Conservation (phyloP, 352 stramenopile genomes). For the Phytophthora sojae region DNA sequence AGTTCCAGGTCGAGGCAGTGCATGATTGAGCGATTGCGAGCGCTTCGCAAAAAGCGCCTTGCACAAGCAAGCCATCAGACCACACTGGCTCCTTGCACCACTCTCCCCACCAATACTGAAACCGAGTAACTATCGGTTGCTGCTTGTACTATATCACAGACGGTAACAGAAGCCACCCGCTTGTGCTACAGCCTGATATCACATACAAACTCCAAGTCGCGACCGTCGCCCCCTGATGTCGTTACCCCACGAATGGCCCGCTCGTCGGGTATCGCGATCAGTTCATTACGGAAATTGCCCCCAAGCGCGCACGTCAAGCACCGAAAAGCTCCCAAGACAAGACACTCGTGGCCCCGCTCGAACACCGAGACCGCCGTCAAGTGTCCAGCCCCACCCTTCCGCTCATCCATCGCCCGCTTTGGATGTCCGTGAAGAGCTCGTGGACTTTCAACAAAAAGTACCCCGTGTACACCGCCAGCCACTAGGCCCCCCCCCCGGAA, state of each 20-base stretch:
- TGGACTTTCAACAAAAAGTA: conserved; percentile 91
- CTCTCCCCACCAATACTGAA: conserved; percentile 5
- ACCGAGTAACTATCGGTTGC: conserved; percentile 8
- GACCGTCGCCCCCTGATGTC: conserved; percentile 6
- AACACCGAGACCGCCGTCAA: conserved; percentile 23
- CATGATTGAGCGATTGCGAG: not conserved
- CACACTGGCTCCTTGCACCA: conserved; percentile 24
- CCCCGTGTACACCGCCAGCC: conserved; percentile 69
- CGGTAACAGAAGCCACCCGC: not conserved
- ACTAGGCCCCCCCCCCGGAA: conserved; percentile 48
- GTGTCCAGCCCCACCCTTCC: conserved; percentile 20
- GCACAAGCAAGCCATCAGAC: not conserved
- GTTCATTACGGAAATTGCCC: conserved; percentile 68
- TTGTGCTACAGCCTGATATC: conserved; percentile 11
- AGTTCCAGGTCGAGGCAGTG: not conserved
- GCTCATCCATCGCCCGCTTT: conserved; percentile 39
- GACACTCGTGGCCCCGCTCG: conserved; percentile 12
- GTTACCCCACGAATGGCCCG: conserved; percentile 10
- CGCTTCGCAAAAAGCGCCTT: not conserved
- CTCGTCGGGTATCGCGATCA: conserved; percentile 62
- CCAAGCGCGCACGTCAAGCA: conserved; percentile 36
- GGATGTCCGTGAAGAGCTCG: conserved; percentile 85
- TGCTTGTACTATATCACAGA: conserved; percentile 11
- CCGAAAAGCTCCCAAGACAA: conserved; percentile 17
- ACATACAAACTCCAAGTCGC: conserved; percentile 31